phyloP scores from a whole-genome alignment of 306 rosid genomes.

The Senna siamea region DNA sequence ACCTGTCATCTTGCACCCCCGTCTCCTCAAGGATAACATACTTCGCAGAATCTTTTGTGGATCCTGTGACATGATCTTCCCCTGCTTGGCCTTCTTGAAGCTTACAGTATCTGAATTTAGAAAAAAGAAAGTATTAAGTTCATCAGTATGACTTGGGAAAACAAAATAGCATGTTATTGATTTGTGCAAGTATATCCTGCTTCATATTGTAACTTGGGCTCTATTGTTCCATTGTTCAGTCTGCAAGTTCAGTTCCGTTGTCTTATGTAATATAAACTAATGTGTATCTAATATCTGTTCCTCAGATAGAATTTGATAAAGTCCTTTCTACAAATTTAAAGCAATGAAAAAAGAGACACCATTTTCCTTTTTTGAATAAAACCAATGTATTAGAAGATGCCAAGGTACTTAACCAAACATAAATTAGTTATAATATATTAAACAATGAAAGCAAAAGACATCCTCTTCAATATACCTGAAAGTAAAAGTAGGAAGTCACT shows the following conservation, averaged over 20 bases:
- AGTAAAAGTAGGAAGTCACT: too few relatives aligned
- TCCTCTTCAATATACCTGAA: not conserved
- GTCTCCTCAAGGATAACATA: conserved; percentile 90
- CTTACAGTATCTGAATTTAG: conserved; percentile 68
- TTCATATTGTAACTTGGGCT: too few relatives aligned
- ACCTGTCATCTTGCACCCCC: conserved; percentile 66
- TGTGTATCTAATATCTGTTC: not conserved
- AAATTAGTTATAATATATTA: not conserved
- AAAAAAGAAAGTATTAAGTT: not conserved
- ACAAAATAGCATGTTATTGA: not conserved
- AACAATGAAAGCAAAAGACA: not conserved
- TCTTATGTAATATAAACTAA: not conserved
- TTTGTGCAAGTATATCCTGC: not conserved
- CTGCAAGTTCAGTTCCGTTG: not conserved
- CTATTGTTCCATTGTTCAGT: not conserved
- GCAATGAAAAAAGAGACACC: not conserved
- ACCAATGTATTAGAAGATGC: not conserved
- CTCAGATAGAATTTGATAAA: not conserved
- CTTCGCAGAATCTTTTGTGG: conserved; percentile 54
- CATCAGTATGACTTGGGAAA: conserved; percentile 16
- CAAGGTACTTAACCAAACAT: not conserved
- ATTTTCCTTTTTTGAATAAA: not conserved
- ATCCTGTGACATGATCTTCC: conserved; percentile 47
- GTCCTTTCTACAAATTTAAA: not conserved
- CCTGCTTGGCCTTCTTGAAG: conserved; percentile 57